Base-by-base conservation (phyloP, 768 basidiomycete species). In the Phlegmacium glaucopus region DNA sequence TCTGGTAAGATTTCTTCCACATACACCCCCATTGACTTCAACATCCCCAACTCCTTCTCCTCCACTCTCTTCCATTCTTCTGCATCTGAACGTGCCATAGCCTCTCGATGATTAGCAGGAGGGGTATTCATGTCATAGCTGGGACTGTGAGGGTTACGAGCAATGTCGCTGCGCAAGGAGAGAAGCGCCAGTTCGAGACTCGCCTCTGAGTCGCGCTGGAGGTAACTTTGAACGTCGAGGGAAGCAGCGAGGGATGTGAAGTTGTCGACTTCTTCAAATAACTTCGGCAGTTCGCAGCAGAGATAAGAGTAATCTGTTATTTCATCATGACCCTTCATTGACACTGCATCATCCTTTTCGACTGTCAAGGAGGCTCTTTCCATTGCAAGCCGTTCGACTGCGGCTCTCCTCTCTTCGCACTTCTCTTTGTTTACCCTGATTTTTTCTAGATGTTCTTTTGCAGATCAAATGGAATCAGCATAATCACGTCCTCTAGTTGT, bases 1-100 rank as follows among this genome's bases (percentile, higher is more conserved):
- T 34, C 28, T 9, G 50, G 53, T n/a, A 54, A n/a, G 9, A 11
- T 22, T 6, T 40, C 50, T n/a, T 51, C 46, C 9, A 22, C 25
- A 30, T 48, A 52, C 25, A 50, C 51, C 13, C 39, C 41, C 47
- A 51, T 55, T 4, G 8, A 22, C 26, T 26, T 39, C 44, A 51
- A 29, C 50, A 49, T 48, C n/a, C 18, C 37, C 32, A 55, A 37
- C 36, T 52, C 54, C 48, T 52, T 52, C n/a, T 39, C 10, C 25
- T 28, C 44, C 2, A 49, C 54, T 22, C 17, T 39, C 39, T 7
- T 35, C 54, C 54, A 55, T 11, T 45, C 44, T 8, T 29, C 27
- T 11, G 40, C 48, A 40, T 55, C 50, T 1, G 27, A 16, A 11
- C 38, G 43, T 22, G 28, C 1, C 47, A 55, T 52, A 1, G 54